Base-by-base conservation (phyloP, 2,329 filamentous ascomycete genomes). In the Pseudogymnoascus sp. region DNA sequence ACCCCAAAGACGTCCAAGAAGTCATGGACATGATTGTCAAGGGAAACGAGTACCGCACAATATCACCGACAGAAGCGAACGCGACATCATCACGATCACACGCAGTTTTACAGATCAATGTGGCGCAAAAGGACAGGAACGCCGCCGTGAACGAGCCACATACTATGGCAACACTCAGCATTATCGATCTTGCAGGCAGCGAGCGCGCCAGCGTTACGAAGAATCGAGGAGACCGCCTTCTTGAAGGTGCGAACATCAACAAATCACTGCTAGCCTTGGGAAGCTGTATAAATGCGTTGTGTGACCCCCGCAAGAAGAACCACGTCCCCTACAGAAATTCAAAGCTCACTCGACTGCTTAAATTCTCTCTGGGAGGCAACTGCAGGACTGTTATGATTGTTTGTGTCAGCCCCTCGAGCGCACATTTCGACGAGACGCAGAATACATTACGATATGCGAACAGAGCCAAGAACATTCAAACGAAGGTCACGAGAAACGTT, bases 311-410 rank as follows among this genome's bases (percentile, higher is more conserved):
- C 61, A 96, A 95, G 77, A 88, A 86, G 68, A 95, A 96, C 69
- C 95, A 99, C 75, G 90, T 99, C 12, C 95, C 95, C 0, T 99
- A 99, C 78, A 86, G 95, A 70, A 97, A 99, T 78, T 97, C 93
- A 67, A 99, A 97, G 73, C 86, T 99, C 63, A 99, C 95, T 0
- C 87, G 95, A 62, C 81, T 99, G 4, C 84, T 99, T 62, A 99
- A 99, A 72, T 99, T 99, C 77, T 96, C 93, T 0, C 84, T 99
- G 0, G 95, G 95, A 31, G 95, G 95, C 2, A 99, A 99, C 76
- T 99, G 95, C 82, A 96, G 93, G 77, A 99, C 95, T 0, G 95
- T 99, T 74, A 99, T 99, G 95, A 97, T 99, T 75, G 95, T 99
- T 26, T 99, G 95, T 72, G 91, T 99, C 62, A 97, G 93, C 69